phyloP scores from a whole-genome alignment of 2,329 filamentous ascomycete genomes.

The Colletotrichum eleusines region DNA sequence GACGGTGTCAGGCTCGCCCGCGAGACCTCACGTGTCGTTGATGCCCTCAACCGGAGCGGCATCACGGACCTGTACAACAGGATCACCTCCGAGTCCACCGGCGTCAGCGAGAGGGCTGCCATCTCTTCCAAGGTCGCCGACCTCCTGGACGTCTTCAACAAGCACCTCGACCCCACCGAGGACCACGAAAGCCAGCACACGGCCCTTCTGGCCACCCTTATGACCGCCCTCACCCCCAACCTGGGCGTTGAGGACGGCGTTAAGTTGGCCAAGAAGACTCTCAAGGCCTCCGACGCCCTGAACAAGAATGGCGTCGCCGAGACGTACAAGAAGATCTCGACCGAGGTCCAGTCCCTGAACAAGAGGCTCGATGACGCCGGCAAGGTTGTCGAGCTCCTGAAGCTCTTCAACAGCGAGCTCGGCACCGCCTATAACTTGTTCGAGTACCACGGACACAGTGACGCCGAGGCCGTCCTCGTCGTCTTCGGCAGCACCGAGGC shows the following conservation, averaged over 20 bases:
- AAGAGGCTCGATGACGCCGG: conserved; percentile 80
- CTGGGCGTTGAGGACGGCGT: conserved; percentile 92
- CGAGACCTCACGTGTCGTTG: conserved; percentile 85
- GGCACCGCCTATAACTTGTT: conserved; percentile 94
- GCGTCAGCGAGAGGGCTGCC: conserved; percentile 77
- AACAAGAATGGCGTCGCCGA: conserved; percentile 77
- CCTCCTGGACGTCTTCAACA: conserved; percentile 82
- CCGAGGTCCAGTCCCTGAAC: conserved; percentile 71
- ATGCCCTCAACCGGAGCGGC: conserved; percentile 80
- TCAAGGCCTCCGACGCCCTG: conserved; percentile 83
- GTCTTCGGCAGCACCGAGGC: conserved; percentile 94
- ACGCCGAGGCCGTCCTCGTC: conserved; percentile 86
- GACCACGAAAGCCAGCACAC: conserved; percentile 95
- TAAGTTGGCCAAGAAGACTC: conserved; percentile 83
- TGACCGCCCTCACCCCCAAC: conserved; percentile 82
- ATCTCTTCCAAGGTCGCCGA: conserved; percentile 78
- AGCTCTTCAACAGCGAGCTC: conserved; percentile 87
- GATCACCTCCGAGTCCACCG: conserved; percentile 71
- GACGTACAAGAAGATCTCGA: conserved; percentile 75
- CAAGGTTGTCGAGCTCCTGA: conserved; percentile 76
- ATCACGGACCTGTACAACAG: conserved; percentile 77
- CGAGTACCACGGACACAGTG: conserved; percentile 89
- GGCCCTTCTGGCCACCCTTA: conserved; percentile 84
- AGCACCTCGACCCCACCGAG: conserved; percentile 93
- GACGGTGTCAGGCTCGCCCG: conserved; percentile 86